These are phyloP conservation scores for Macrophomina pseudophaseolina DNA, from an alignment of 2,329 filamentous ascomycete species.

Conservation along the genomic window DNA sequence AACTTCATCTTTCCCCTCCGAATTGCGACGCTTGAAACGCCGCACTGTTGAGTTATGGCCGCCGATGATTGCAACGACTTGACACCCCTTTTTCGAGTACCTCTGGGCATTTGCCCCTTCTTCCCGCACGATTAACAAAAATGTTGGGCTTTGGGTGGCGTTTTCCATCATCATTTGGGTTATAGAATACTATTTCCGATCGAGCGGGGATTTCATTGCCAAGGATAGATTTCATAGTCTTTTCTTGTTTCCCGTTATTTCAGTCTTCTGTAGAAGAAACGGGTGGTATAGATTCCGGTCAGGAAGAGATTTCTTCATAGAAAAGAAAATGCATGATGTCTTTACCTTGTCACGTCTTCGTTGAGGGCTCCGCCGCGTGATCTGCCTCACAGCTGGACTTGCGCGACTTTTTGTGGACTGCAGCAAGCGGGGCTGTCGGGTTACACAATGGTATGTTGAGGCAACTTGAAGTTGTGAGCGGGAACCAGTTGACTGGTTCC, in stretches of 20 bases:
- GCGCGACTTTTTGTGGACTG: no score
- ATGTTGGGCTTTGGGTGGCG: slow-evolving; percentile 1
- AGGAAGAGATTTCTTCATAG: neutral
- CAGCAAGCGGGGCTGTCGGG: no score
- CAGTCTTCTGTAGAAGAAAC: neutral
- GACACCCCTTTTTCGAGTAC: neutral
- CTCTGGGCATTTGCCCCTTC: slow-evolving; percentile 14
- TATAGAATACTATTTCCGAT: neutral
- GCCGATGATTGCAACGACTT: neutral
- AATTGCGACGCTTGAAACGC: neutral
- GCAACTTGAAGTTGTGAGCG: no score
- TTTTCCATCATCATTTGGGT: neutral
- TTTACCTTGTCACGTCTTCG: neutral
- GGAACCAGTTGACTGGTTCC: no score
- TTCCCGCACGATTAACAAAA: neutral
- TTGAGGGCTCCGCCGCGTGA: neutral
- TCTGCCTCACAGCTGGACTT: neutral
- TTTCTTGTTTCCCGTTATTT: neutral
- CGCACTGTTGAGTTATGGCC: neutral
- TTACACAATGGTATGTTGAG: no score
- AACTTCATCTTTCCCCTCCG: slow-evolving; percentile 22
- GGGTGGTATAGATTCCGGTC: neutral
- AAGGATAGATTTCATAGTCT: neutral
- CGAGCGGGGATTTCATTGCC: neutral
- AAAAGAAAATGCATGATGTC: neutral